Evolutionary conservation across 306 rosid species (phyloP).

Genomic region (Vicia sativa): DNA sequence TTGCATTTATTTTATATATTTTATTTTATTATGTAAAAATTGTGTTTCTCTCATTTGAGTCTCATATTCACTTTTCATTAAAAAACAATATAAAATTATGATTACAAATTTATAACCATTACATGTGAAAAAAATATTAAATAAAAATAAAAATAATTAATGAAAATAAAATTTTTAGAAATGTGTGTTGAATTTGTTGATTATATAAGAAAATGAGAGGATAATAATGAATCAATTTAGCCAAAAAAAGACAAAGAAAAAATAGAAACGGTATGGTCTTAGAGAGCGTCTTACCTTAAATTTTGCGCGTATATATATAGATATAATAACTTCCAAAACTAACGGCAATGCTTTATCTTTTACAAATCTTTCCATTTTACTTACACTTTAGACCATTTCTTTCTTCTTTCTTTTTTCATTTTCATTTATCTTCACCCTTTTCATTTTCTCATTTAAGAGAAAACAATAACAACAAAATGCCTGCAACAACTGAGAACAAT

Average conservation of each 20-base stretch:
- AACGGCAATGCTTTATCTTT: conserved; percentile 29
- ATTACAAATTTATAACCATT: too few relatives aligned
- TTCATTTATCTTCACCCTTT: too few relatives aligned
- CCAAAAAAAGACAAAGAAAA: conserved; percentile 27
- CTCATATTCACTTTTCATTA: too few relatives aligned
- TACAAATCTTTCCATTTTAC: conserved; percentile 20
- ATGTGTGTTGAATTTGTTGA: neutral
- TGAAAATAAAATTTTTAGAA: too few relatives aligned
- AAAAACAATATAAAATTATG: too few relatives aligned
- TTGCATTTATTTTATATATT: too few relatives aligned
- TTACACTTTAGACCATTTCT: conserved; percentile 13
- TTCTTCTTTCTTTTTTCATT: neutral
- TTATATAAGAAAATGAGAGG: conserved; percentile 22
- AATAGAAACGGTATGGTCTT: conserved; percentile 50
- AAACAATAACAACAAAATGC: conserved; percentile 48
- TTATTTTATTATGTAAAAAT: too few relatives aligned
- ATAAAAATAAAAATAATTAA: too few relatives aligned
- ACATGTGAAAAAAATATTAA: too few relatives aligned
- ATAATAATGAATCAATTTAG: conserved; percentile 40
- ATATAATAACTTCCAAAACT: conserved; percentile 41
- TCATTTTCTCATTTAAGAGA: neutral
- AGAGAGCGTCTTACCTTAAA: conserved; percentile 44
- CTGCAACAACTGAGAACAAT: conserved; percentile 65
- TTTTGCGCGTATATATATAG: conserved; percentile 18
- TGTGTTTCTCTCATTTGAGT: too few relatives aligned